phyloP scores from a whole-genome alignment of 2,329 filamentous ascomycete genomes.

The Cladosporium sphaerospermum region DNA sequence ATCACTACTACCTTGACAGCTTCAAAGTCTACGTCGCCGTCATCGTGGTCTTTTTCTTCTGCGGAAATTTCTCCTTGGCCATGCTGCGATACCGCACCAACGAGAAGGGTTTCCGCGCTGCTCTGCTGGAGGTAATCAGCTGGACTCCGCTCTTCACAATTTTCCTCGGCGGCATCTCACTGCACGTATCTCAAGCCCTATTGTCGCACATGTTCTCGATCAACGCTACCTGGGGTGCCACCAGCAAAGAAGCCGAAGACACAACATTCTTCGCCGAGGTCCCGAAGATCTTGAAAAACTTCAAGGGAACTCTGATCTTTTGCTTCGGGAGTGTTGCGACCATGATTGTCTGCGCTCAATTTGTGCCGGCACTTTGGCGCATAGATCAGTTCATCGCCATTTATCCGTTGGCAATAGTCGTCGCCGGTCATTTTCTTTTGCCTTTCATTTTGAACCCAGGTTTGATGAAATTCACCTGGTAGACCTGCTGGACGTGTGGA shows the following conservation, averaged over 20 bases:
- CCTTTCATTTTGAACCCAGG: conserved; percentile 58
- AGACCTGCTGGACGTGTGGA: conserved; percentile 14
- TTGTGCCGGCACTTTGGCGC: conserved; percentile 48
- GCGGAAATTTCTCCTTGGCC: conserved; percentile 66
- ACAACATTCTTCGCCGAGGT: conserved; percentile 54
- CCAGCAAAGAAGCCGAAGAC: conserved; percentile 52
- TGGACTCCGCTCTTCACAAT: conserved; percentile 51
- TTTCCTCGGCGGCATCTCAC: conserved; percentile 36
- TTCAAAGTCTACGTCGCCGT: conserved; percentile 78
- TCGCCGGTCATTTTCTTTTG: conserved; percentile 51
- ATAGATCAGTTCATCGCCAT: conserved; percentile 56
- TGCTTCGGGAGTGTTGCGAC: conserved; percentile 41
- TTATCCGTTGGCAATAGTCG: conserved; percentile 49
- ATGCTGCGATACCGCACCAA: conserved; percentile 67
- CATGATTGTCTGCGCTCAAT: conserved; percentile 45
- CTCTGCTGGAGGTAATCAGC: conserved; percentile 52
- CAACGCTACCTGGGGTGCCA: conserved; percentile 48
- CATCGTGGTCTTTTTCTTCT: conserved; percentile 69
- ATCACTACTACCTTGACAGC: conserved; percentile 73
- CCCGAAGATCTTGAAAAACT: conserved; percentile 48
- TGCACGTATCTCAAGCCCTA: conserved; percentile 37
- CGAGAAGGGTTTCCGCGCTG: conserved; percentile 53
- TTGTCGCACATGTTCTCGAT: conserved; percentile 36
- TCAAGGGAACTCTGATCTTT: conserved; percentile 51
- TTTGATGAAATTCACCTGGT: conserved; percentile 59